These are phyloP conservation scores for Gossypium aridum DNA, from an alignment of 441 rosid genomes.

Conservation along the genomic window DNA sequence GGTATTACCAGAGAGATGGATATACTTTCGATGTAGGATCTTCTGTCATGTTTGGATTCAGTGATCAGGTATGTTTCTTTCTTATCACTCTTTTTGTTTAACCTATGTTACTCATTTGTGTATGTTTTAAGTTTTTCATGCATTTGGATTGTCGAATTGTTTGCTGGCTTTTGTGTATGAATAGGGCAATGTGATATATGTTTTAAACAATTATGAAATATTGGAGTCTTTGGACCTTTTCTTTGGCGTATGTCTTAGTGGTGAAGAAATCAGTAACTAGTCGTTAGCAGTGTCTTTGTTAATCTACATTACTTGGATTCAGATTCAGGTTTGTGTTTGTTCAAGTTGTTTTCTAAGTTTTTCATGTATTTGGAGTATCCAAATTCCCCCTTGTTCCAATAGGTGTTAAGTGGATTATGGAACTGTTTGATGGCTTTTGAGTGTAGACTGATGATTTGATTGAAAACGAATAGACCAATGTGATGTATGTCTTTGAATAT, in stretches of 20 bases:
- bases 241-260: too few species aligned
- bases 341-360: too few species aligned
- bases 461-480: not conserved
- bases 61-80: constrained; percentile 65
- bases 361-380: too few species aligned
- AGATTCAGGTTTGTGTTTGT: too few species aligned
- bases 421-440: not conserved
- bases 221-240: too few species aligned
- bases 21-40: constrained; percentile 94
- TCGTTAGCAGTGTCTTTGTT: too few species aligned
- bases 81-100: not conserved
- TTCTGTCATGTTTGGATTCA: constrained; percentile 97
- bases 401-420: not conserved
- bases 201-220: too few species aligned
- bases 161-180: too few species aligned
- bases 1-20: constrained; percentile 78
- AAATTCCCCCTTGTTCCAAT: too few species aligned
- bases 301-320: too few species aligned
- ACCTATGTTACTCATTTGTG: not conserved
- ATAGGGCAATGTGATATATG: too few species aligned
- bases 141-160: not conserved
- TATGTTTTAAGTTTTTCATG: not conserved
- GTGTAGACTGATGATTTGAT: not conserved
- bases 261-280: too few species aligned
- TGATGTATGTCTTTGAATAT: not conserved